phyloP scores from a whole-genome alignment of 768 basidiomycete species.

The Termitomyces sp. region DNA sequence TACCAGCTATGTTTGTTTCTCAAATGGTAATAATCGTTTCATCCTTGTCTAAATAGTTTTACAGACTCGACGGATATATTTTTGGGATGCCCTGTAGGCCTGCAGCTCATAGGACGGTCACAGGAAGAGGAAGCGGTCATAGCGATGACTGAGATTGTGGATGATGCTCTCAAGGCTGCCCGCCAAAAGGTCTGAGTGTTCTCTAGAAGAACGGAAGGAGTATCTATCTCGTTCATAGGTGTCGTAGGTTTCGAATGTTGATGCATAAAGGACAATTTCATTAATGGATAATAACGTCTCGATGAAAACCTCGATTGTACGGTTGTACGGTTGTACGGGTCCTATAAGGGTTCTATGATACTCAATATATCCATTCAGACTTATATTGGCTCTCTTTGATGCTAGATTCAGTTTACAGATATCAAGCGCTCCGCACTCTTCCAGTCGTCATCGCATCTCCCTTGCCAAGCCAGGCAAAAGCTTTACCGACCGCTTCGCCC shows the following conservation, averaged over 20 bases:
- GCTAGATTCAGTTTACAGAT: not conserved
- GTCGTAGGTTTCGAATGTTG: too few species aligned
- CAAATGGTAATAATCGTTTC: not conserved
- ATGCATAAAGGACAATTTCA: too few species aligned
- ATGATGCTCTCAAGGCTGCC: conserved; percentile 35
- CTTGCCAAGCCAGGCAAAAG: conserved; percentile 16
- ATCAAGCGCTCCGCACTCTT: conserved; percentile 7
- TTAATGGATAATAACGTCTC: too few species aligned
- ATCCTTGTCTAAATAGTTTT: not conserved
- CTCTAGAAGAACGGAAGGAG: not conserved
- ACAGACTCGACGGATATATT: conserved; percentile 53
- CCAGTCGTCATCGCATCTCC: conserved; percentile 18
- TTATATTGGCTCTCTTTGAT: too few species aligned
- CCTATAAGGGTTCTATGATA: too few species aligned
- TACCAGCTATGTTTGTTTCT: conserved; percentile 48
- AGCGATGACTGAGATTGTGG: conserved; percentile 61
- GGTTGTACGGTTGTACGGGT: too few species aligned
- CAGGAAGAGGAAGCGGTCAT: conserved; percentile 72
- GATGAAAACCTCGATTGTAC: too few species aligned
- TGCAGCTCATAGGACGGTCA: conserved; percentile 63
- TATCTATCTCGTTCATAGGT: too few species aligned
- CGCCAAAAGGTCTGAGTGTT: not conserved
- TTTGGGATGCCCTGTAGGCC: conserved; percentile 49
- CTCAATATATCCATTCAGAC: too few species aligned
- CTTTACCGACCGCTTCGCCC: conserved; percentile 12